Evolutionary conservation across 2,329 filamentous ascomycete species (phyloP), one percentile per base, ranked within the genome.

Genomic region (Xylariomycetidae sp.): DNA sequence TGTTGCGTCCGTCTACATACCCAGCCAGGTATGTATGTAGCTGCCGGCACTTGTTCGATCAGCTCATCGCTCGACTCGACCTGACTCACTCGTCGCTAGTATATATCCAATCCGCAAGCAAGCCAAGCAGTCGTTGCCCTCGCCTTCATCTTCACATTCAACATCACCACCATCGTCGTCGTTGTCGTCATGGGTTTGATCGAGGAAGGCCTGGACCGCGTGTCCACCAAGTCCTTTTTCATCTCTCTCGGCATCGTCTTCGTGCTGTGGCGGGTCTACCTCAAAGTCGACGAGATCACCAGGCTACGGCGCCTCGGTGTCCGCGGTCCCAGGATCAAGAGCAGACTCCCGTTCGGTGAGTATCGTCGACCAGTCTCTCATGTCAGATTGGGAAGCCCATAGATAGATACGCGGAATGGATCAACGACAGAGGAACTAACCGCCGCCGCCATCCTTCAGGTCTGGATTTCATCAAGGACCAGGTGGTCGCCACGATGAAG

Each of bases 381-480:
- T 2, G 16, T 58, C n/a, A n/a, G n/a, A n/a, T n/a, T n/a, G n/a
- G n/a, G n/a, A n/a, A n/a, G n/a, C n/a, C n/a, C n/a, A n/a, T n/a
- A n/a, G n/a, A n/a, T n/a, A n/a, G n/a, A n/a, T n/a, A n/a, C n/a
- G 5, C 23, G n/a, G 12, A 22, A 11, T 4, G n/a, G n/a, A 23
- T 33, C 15, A 37, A 13, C 36, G 13, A 14, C 23, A 12, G 11
- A 23, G 10, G 12, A 10, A n/a, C n/a, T n/a, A n/a, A n/a, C n/a
- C n/a, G n/a, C n/a, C n/a, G n/a, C n/a, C 8, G 19, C 6, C 9
- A 10, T 15, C 8, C 28, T n/a, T 8, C 39, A 82, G 84, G 81
- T 29, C 44, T 89, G 26, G 82, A 85, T 44, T 66, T 87, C 39
- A 61, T 88, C 19, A 67, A 63, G 48, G 53, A 60, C n/a, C 70